A percentile compares a stretch with the other conserved stretches of the same genome.
phyloP scores from a whole-genome alignment of 179 eudicot species.

The Silene coronaria region DNA sequence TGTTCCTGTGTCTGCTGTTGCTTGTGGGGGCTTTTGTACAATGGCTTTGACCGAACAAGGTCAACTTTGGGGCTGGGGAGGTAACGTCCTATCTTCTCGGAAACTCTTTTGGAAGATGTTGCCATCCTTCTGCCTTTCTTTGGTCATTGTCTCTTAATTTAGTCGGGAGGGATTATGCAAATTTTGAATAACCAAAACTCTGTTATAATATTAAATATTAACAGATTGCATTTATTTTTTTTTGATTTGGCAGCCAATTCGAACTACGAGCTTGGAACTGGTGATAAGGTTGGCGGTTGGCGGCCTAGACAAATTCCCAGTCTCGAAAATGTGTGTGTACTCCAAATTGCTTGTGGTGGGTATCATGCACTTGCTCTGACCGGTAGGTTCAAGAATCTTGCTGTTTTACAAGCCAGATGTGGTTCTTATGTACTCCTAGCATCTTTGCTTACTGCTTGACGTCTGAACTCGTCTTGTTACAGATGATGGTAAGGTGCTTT shows the following conservation, averaged over 20 bases:
- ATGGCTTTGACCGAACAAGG: conserved; percentile 79
- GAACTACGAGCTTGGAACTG: conserved; percentile 93
- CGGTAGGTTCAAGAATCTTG: conserved; percentile 37
- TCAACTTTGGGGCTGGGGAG: conserved; percentile 94
- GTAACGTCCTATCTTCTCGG: conserved; percentile 27
- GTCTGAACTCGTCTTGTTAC: conserved; percentile 15
- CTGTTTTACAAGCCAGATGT: neutral
- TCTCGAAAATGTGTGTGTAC: conserved; percentile 48
- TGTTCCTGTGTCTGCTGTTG: conserved; percentile 66
- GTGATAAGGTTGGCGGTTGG: conserved; percentile 87
- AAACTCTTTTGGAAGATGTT: neutral
- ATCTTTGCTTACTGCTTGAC: neutral
- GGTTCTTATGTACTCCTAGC: neutral
- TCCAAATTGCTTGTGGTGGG: conserved; percentile 89
- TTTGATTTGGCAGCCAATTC: conserved; percentile 62
- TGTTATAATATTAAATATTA: neutral
- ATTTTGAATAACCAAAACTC: neutral
- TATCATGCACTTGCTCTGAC: conserved; percentile 90
- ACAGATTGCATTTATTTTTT: neutral
- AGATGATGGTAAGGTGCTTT: conserved; percentile 80
- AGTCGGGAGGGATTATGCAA: neutral
- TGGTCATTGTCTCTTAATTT: neutral
- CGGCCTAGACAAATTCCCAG: conserved; percentile 59
- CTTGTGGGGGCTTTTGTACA: conserved; percentile 92
- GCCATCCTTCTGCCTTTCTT: conserved; percentile 11